Conservation (phyloP, 768 basidiomycete species). For the Pleurotus djamor region DNA sequence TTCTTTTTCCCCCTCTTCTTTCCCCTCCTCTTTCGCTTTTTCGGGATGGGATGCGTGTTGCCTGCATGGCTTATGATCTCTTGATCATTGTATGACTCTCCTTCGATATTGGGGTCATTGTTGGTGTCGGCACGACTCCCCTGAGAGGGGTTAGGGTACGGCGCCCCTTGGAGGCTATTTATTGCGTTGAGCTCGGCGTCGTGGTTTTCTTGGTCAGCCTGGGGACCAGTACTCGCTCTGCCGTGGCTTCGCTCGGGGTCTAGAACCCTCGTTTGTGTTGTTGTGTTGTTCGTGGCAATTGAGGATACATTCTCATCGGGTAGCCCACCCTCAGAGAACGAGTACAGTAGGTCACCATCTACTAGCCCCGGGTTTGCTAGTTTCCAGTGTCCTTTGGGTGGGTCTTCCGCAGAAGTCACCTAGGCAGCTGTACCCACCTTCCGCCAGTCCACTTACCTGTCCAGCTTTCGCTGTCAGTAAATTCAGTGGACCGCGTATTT, state of each 20-base stretch:
- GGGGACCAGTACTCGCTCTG: not conserved
- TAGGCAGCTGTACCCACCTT: not conserved
- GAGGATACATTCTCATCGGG: not conserved
- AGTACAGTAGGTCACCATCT: not conserved
- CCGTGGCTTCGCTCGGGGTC: not conserved
- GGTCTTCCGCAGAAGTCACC: not conserved
- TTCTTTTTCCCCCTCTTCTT: not conserved
- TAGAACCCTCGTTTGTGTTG: not conserved
- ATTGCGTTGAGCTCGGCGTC: not conserved
- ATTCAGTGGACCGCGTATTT: not conserved
- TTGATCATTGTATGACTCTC: not conserved
- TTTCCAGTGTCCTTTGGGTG: not conserved
- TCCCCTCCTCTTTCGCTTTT: not conserved
- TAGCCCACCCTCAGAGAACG: not conserved
- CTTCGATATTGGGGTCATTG: not conserved
- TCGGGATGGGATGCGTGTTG: not conserved
- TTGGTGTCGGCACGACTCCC: not conserved
- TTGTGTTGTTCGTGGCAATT: not conserved
- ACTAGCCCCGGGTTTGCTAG: not conserved
- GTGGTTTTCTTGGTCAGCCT: not conserved
- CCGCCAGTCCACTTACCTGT: not conserved
- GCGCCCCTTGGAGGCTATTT: not conserved
- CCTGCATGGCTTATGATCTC: not conserved
- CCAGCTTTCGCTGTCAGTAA: not conserved
- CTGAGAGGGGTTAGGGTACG: not conserved